Conservation (phyloP, 2,329 filamentous ascomycete genomes). For the Phoma sp. region DNA sequence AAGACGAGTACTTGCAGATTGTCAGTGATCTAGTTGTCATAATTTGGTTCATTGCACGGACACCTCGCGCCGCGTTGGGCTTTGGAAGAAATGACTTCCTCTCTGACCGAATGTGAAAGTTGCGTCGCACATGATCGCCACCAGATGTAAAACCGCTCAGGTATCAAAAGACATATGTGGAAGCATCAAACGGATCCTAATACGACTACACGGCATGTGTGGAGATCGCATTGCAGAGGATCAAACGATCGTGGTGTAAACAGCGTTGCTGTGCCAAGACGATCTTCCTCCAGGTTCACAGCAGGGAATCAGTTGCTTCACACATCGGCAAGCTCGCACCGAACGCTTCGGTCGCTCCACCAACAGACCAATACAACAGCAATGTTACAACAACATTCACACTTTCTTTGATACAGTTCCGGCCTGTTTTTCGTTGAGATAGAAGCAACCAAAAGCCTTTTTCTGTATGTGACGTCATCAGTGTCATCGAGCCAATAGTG, state of each 20-base stretch:
- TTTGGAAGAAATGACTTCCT: conserved; percentile 44
- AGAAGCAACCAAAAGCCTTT: neutral
- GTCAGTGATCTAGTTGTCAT: neutral
- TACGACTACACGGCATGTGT: no score
- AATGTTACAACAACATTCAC: neutral
- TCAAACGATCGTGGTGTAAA: conserved; percentile 15
- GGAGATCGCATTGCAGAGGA: neutral
- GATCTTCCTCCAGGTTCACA: conserved; percentile 38
- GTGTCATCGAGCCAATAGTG: conserved; percentile 30
- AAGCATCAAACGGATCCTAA: no score
- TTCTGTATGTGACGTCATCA: conserved; percentile 35
- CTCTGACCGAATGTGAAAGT: conserved; percentile 44
- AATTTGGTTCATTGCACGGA: conserved; percentile 18
- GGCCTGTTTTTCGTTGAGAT: neutral
- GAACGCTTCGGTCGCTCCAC: conserved; percentile 14
- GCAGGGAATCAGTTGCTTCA: conserved; percentile 32
- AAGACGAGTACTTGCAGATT: conserved; percentile 29
- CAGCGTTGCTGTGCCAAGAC: conserved; percentile 29
- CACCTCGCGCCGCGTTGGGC: conserved; percentile 35
- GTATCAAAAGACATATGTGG: no score
- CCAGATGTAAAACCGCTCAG: no score
- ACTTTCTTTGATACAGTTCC: neutral
- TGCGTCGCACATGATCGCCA: conserved; percentile 37
- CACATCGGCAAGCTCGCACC: conserved; percentile 3
- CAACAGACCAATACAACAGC: conserved; percentile 1